Base-by-base conservation (phyloP, 2,329 filamentous ascomycete genomes). In the Talaromyces sp. region DNA sequence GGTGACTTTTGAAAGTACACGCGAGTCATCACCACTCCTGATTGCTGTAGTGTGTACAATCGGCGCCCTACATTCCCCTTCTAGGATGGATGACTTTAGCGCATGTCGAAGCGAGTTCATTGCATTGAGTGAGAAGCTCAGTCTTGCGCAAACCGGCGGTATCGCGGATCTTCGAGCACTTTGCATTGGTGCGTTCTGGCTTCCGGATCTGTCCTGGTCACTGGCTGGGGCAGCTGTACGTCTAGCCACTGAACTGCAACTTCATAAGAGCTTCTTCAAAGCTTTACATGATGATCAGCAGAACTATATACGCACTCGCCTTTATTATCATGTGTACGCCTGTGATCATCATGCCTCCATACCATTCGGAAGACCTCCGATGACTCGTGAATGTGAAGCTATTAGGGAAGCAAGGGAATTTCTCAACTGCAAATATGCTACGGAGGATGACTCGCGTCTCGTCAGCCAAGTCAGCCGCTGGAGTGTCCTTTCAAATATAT, bases 1-100 rank as follows among this genome's bases (percentile, higher is more conserved):
- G 59, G 69, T 82, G 9, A 74, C 8, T 68, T 83, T 45, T 74
- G 80, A 56, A 71, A 73, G 35, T 73, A 75, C 9, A 82, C 80
- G 7, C 10, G 43, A 49, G 5, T 10, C 24, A 4, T 61, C 59
- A 35, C 59, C 59, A 22, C 45, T 61, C 14, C 22, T 61, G n/a
- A n/a, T 45, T 3, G 33, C 59, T 19, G 59, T 31, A 3, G 22
- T 61, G n/a, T 61, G 59, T 39, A 39, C 59, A 5, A 33, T 61
- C 13, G 59, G 59, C 3, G 41, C 59, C 24, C 31, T 61, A 37
- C 59, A 61, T 61, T 50, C 45, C 3, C 39, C 45, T 2, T 24
- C 43, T 6, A 31, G 24, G 13, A 24, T 19, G 22, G 31, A 11
- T 19, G 50, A 54, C 24, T 59, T 59, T n/a, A n/a, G 24, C 7